Base-by-base conservation (phyloP, 2,329 filamentous ascomycete genomes). In the Mariannaea sp. region DNA sequence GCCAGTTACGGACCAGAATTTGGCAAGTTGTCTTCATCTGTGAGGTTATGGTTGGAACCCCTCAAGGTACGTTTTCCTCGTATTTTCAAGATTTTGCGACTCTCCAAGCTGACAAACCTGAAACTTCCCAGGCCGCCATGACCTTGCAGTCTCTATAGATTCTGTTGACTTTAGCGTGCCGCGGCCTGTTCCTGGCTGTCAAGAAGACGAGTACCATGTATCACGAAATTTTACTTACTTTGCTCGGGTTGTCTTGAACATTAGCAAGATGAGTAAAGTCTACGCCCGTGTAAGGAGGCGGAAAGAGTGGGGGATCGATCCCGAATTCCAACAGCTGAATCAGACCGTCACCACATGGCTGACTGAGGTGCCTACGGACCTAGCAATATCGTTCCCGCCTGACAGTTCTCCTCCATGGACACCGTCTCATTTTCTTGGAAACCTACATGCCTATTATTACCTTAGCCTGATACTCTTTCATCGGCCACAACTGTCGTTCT, bases 41-140 rank as follows among this genome's bases (percentile, higher is more conserved):
- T 57, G 93, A 97, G 73, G 81, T 92, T 35, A 96, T 97, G 89
- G 87, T 97, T 63, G 93, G 93, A 50, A 92, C 89, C 16, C 90
- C 93, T 3, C 92, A 97, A 85, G 93, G 92, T 91, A 35, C 17
- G 62, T 64, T 36, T 14, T 20, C 24, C 6, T 4, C n/a, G n/a
- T 46, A 6, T n/a, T 14, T 7, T 35, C 20, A 5, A 26, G 26
- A 20, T 1, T 20, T 20, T 9, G 38, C 3, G 12, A 13, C 20
- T 27, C 42, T 9, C 35, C 5, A n/a, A 16, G 26, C 67, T 64
- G 59, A 61, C 41, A 14, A 22, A 6, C 35, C 5, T n/a, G 22
- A 24, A 8, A 8, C 22, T 24, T 24, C 5, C 32, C 48, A 91
- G 87, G 90, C 9, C 89, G 90, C 24, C 86, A 84, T 41, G 91